Evolutionary conservation across 2,329 filamentous ascomycete genomes (phyloP), one percentile per base, ranked within the genome.

Genomic region (Colletotrichum incanum): DNA sequence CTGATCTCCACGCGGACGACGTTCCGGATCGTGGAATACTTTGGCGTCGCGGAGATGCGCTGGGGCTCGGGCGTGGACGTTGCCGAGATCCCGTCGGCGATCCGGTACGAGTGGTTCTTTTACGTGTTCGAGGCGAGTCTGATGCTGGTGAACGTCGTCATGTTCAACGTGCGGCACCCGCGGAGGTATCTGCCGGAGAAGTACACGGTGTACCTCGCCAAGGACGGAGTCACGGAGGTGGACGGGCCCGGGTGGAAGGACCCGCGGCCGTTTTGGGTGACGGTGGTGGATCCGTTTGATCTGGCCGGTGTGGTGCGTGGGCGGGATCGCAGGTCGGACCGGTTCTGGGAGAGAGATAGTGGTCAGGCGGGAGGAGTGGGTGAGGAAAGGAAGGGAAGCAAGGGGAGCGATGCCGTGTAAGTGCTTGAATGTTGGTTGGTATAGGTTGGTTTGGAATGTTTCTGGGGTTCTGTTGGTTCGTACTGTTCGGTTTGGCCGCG

Each of bases 91-190:
- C 85, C 82, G 14, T 84, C 86, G 0, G 79, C 89, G 28, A 71
- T 90, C n/a, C 83, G 87, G 28, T 87, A 89, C 74, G 88, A 91
- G 78, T 88, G 85, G 84, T 90, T 85, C 78, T 91, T 91, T 73
- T 89, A 87, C 75, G 82, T 90, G 26, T 90, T 90, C 70, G 89
- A 91, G 79, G 86, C 83, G 1, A 74, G 77, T 0, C 77, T 89
- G 16, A 90, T 90, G 89, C 75, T 90, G 1, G 50, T 75, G 55
- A 90, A 90, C 74, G 81, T 82, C 12, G 78, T 82, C 41, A 76
- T 90, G 74, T 82, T 88, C 77, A 90, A 89, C 71, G 49, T 82
- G 3, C 79, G 85, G 5, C 86, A 90, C 73, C 88, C 88, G 28
- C 82, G 88, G 45, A 81, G 81, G 39, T 89, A 82, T 75, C 78